Base-by-base conservation (phyloP, 2,329 filamentous ascomycete species). In the Penicillium sp. region DNA sequence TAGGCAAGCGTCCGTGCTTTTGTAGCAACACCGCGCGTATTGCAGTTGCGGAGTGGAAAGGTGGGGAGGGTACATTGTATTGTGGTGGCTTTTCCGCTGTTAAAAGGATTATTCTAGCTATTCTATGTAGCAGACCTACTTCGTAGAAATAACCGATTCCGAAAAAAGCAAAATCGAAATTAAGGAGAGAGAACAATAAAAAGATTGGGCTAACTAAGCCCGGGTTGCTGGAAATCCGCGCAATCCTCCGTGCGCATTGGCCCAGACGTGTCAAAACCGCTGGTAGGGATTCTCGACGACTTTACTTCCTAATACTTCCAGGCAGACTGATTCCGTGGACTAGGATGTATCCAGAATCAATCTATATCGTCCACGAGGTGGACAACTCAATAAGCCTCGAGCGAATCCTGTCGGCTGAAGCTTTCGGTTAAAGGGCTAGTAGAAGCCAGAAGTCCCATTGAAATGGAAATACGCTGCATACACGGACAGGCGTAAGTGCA, bases 171-270 rank as follows among this genome's bases (percentile, higher is more conserved):
- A 18, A 42, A 21, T 21, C 17, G 8, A 42, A 42, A 42, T 42
- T 42, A 27, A 10, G 15, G 39, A 42, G 26, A 20, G 29, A 40
- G 15, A 10, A 13, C 41, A 7, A 23, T 33, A 32, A 40, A 32
- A 48, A 26, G 20, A 24, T 26, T 12, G 15, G 23, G 44, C 51
- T 34, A 53, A 55, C 51, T 34, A 53, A 55, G 56, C 23, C 34
- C 26, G 23, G 21, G 13, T 49, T 23, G 17, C 37, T 52, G 27
- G 34, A 42, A 32, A 45, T 52, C 42, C 49, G 45, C 45, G 40
- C 47, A 60, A 52, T 54, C 51, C 23, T 46, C 45, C 51, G 44
- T 43, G 48, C 39, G 39, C 41, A 44, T 47, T 49, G 51, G 50
- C 24, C 9, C 18, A 23, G 39, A 41, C 30, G 21, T 42, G 30